Conservation (phyloP, 768 basidiomycete genomes). For the Rhodocollybia butyracea region DNA sequence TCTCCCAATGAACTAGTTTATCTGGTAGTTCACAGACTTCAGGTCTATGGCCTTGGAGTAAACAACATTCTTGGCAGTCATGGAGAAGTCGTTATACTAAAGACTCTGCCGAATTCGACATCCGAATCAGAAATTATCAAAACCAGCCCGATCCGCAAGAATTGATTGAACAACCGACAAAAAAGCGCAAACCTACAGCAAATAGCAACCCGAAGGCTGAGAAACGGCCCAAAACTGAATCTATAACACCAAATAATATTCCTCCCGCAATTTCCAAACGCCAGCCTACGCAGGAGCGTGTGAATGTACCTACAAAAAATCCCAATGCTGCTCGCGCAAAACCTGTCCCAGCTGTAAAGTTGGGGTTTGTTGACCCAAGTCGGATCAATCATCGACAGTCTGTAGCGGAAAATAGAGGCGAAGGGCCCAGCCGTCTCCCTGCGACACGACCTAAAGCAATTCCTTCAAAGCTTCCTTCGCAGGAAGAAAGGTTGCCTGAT, state of each 20-base stretch:
- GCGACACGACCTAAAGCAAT: background rate
- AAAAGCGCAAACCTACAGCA: background rate
- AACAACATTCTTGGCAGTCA: constrained; percentile 2
- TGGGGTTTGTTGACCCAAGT: background rate
- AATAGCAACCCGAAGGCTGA: background rate
- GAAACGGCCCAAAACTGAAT: background rate
- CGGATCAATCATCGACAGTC: background rate
- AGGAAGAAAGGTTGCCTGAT: no score
- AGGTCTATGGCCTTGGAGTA: constrained; percentile 2
- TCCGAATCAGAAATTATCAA: background rate
- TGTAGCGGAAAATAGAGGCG: background rate
- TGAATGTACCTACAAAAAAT: no score
- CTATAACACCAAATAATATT: background rate
- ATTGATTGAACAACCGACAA: no score
- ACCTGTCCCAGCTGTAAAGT: background rate
- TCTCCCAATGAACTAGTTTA: background rate
- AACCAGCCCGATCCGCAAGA: no score
- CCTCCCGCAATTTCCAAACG: no score
- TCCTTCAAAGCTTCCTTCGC: no score
- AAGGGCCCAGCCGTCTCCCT: background rate
- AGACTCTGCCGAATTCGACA: background rate
- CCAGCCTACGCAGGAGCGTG: no score
- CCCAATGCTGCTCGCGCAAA: no score
- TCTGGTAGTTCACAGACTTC: background rate
- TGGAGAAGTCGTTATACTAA: background rate